phyloP scores from a whole-genome alignment of 2,329 filamentous ascomycete species.

The Hypocrella siamensis region DNA sequence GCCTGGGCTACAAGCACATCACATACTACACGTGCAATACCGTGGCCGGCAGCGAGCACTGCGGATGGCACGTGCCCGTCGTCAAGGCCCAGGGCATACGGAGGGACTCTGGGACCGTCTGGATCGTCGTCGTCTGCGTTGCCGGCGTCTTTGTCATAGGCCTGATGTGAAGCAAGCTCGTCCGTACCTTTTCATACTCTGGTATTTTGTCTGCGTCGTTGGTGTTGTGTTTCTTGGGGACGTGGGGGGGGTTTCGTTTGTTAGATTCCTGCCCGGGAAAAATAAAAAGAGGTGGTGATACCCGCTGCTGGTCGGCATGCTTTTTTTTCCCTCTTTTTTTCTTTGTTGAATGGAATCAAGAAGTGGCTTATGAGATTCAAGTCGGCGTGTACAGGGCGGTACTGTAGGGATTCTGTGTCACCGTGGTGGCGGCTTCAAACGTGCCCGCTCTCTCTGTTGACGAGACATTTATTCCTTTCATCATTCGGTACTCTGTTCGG shows the following conservation, averaged over 20 bases:
- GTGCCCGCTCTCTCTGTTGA: too few relatives aligned
- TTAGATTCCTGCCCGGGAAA: too few relatives aligned
- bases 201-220: too few relatives aligned
- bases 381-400: too few relatives aligned
- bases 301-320: conserved; percentile 4
- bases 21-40: conserved; percentile 19
- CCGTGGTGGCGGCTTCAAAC: too few relatives aligned
- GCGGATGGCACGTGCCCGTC: conserved; percentile 20
- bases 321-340: background rate
- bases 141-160: conserved; percentile 11
- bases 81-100: conserved; percentile 10
- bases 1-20: conserved; percentile 16
- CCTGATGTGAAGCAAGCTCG: conserved; percentile 9
- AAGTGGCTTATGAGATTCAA: background rate
- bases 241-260: background rate
- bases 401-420: too few relatives aligned
- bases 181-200: too few relatives aligned
- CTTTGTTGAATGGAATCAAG: too few relatives aligned
- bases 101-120: conserved; percentile 9
- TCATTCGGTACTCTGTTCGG: too few relatives aligned
- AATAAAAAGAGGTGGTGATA: conserved; percentile 1
- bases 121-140: conserved; percentile 7
- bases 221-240: too few relatives aligned
- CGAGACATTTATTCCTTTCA: too few relatives aligned
- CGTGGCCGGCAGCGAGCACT: conserved; percentile 13